Conservation (phyloP, 352 stramenopile species). For the Thraustotheca clavata region DNA sequence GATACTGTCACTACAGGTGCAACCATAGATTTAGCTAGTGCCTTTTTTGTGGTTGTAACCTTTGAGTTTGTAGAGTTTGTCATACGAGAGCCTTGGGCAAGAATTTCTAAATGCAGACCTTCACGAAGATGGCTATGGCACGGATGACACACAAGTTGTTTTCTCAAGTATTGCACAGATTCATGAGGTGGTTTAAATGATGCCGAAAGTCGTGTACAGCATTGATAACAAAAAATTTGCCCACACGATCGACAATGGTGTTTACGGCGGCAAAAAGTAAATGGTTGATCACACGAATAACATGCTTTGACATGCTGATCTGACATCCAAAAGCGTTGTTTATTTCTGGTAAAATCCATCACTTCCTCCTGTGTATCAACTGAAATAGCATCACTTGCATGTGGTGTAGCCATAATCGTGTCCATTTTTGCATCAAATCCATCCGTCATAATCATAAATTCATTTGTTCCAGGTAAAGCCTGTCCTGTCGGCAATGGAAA, state of each 20-base stretch:
- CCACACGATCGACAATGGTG: slow-evolving; percentile 81
- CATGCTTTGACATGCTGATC: slow-evolving; percentile 75
- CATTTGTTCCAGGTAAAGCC: slow-evolving; percentile 52
- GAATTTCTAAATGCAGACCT: slow-evolving; percentile 54
- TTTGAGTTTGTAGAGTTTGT: background rate
- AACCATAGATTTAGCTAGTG: background rate
- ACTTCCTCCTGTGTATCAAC: background rate
- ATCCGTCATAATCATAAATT: slow-evolving; percentile 26
- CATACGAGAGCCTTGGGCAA: background rate
- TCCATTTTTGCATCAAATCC: slow-evolving; percentile 24
- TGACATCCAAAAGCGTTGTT: slow-evolving; percentile 86
- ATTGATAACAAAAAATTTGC: slow-evolving; percentile 81
- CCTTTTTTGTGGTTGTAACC: background rate
- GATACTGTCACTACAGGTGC: background rate
- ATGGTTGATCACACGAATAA: slow-evolving; percentile 75
- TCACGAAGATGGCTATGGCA: slow-evolving; percentile 76
- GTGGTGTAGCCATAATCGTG: slow-evolving; percentile 20
- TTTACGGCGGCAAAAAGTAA: slow-evolving; percentile 68
- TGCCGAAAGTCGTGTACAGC: slow-evolving; percentile 62
- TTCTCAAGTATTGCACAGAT: slow-evolving; percentile 60
- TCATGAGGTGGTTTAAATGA: slow-evolving; percentile 69
- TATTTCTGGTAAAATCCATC: background rate
- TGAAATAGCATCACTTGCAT: background rate
- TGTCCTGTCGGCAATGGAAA: slow-evolving; percentile 63
- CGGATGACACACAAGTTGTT: slow-evolving; percentile 79